A percentile compares a stretch with the other conserved stretches of the same genome.
These are phyloP conservation scores for Cladorrhinum sp. DNA, from an alignment of 2,329 filamentous ascomycete species.

Conservation along the genomic window DNA sequence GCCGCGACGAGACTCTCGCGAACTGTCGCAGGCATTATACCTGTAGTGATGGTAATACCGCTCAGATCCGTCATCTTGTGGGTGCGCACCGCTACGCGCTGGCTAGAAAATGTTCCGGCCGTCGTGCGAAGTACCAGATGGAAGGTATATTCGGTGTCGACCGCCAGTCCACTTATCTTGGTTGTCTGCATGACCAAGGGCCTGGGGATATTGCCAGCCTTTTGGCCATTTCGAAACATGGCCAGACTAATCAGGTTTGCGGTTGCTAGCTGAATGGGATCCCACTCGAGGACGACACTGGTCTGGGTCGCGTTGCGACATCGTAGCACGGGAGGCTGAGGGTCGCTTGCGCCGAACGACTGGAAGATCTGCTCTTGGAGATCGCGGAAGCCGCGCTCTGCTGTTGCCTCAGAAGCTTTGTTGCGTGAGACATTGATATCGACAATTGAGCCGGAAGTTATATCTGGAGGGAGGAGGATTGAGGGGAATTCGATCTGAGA, in stretches of 20 bases:
- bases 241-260: conserved; percentile 86
- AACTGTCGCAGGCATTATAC: conserved; percentile 71
- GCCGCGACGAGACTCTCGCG: conserved; percentile 72
- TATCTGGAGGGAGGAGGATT: conserved; percentile 91
- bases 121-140: conserved; percentile 87
- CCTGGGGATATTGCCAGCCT: conserved; percentile 90
- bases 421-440: conserved; percentile 96
- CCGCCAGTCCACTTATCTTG: conserved; percentile 93
- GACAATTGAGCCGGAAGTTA: conserved; percentile 93
- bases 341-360: conserved; percentile 79
- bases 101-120: conserved; percentile 80
- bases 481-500: conserved; percentile 95
- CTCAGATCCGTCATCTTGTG: conserved; percentile 99
- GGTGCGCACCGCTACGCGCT: conserved; percentile 81
- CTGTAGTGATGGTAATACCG: conserved; percentile 91
- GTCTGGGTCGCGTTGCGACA: conserved; percentile 98
- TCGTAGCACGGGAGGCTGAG: conserved; percentile 73
- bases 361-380: conserved; percentile 88
- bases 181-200: conserved; percentile 87
- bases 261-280: conserved; percentile 87
- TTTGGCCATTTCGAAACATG: conserved; percentile 92
- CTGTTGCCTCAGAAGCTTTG: conserved; percentile 68
- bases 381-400: conserved; percentile 71
- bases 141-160: conserved; percentile 95
- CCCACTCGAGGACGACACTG: conserved; percentile 97